phyloP scores from a whole-genome alignment of 129 eudicot genomes.

The Saussurea involucrata region DNA sequence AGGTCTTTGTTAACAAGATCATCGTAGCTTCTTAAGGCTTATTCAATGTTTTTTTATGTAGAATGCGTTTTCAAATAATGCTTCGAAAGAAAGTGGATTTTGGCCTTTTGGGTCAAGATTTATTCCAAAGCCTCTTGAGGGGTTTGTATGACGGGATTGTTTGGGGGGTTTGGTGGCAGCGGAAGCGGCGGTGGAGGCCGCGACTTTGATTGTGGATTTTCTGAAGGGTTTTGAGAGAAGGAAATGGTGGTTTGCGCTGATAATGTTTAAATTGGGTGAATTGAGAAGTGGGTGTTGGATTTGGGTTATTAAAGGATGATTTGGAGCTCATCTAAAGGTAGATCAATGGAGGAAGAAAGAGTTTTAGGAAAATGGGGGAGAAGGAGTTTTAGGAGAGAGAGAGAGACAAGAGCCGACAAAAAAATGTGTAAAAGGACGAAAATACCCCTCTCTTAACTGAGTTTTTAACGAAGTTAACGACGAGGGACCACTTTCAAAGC shows the following conservation, averaged over 20 bases:
- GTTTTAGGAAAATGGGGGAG: no score
- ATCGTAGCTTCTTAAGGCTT: slow-evolving; percentile 60
- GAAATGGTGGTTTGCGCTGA: slow-evolving; percentile 15
- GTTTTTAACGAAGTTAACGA: no score
- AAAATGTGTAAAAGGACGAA: no score
- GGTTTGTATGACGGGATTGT: slow-evolving; percentile 34
- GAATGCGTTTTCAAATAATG: slow-evolving; percentile 58
- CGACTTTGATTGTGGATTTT: slow-evolving; percentile 14
- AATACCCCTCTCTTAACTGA: no score
- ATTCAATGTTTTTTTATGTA: slow-evolving; percentile 69
- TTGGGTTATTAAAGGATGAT: slow-evolving; percentile 17
- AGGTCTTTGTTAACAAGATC: slow-evolving; percentile 62
- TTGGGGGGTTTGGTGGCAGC: slow-evolving; percentile 1
- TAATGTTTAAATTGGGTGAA: background rate
- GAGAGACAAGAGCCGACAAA: no score
- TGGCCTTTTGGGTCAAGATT: slow-evolving; percentile 30
- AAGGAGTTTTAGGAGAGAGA: no score
- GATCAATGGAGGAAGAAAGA: no score
- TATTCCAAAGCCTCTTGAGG: slow-evolving; percentile 49
- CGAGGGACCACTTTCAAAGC: no score
- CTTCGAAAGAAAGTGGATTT: slow-evolving; percentile 54
- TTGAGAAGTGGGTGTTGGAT: slow-evolving; percentile 4
- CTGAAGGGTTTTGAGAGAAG: slow-evolving; percentile 29
- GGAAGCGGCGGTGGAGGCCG: slow-evolving; percentile 16
- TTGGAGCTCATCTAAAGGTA: no score